Evolutionary conservation across 2,329 filamentous ascomycete species (phyloP).

Genomic region (Sarocladium oryzae): DNA sequence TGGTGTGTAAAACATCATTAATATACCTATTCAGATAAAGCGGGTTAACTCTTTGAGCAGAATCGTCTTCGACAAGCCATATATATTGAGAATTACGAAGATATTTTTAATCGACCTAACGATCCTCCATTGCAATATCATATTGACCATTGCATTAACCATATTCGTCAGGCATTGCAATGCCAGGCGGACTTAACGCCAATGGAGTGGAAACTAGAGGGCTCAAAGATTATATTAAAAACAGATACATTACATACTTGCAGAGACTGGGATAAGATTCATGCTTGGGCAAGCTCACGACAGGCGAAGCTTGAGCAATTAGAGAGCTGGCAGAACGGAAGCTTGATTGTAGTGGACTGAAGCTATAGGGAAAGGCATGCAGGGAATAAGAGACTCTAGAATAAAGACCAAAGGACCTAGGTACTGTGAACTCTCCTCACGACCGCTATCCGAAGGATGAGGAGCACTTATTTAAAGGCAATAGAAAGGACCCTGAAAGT

Average conservation of each 20-base stretch:
- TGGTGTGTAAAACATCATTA: background rate
- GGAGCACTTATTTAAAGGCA: too few species aligned
- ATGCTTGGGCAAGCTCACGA: background rate
- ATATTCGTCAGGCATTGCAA: background rate
- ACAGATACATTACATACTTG: background rate
- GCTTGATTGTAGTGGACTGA: background rate
- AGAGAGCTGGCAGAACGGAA: background rate
- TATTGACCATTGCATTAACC: background rate
- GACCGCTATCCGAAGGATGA: too few species aligned
- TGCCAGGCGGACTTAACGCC: background rate
- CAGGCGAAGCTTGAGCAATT: background rate
- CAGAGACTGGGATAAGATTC: background rate
- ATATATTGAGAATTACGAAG: background rate
- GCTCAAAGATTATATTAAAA: background rate
- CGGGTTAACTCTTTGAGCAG: background rate
- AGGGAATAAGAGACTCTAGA: background rate
- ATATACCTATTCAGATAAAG: background rate
- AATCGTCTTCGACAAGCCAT: background rate
- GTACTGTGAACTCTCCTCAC: too few species aligned
- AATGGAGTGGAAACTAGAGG: background rate
- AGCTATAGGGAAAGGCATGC: background rate
- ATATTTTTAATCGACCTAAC: background rate
- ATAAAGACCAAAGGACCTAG: too few species aligned
- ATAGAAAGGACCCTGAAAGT: too few species aligned
- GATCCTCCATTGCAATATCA: background rate